phyloP scores from a whole-genome alignment of 768 basidiomycete genomes.

The Mycena capillaripes region DNA sequence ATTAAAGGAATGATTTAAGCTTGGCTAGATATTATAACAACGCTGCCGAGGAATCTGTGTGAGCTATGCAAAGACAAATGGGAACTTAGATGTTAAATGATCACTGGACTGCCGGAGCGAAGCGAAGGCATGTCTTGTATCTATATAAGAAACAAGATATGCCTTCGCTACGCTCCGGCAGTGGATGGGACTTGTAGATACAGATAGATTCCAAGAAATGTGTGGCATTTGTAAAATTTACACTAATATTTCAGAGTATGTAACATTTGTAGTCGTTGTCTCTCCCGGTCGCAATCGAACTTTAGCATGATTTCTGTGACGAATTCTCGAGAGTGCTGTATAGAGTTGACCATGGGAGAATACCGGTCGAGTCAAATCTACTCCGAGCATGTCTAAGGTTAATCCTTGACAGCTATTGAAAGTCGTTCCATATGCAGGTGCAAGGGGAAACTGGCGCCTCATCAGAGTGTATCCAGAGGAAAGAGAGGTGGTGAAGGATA shows the following conservation, averaged over 20 bases:
- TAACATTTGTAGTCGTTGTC: slow-evolving; percentile 9
- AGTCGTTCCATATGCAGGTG: slow-evolving; percentile 56
- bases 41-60: too few relatives aligned
- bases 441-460: slow-evolving; percentile 52
- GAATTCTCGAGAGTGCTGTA: slow-evolving; percentile 2
- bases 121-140: too few relatives aligned
- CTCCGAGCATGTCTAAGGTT: slow-evolving; percentile 52
- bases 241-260: slow-evolving; percentile 15
- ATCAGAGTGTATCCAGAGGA: slow-evolving; percentile 48
- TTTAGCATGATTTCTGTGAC: slow-evolving; percentile 3
- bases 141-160: too few relatives aligned
- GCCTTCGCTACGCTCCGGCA: too few relatives aligned
- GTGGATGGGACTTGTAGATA: too few relatives aligned
- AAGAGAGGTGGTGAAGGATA: slow-evolving; percentile 11
- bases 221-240: too few relatives aligned
- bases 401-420: slow-evolving; percentile 60
- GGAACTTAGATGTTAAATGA: too few relatives aligned
- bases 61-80: too few relatives aligned
- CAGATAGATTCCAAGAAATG: too few relatives aligned
- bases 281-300: not conserved
- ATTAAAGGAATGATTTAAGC: too few relatives aligned
- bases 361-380: slow-evolving; percentile 52
- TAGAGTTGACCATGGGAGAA: slow-evolving; percentile 54
- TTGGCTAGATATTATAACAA: too few relatives aligned
- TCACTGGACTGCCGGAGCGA: too few relatives aligned